Evolutionary conservation across 331 rosid genomes (phyloP).

Genomic region (Quercus phellos): DNA sequence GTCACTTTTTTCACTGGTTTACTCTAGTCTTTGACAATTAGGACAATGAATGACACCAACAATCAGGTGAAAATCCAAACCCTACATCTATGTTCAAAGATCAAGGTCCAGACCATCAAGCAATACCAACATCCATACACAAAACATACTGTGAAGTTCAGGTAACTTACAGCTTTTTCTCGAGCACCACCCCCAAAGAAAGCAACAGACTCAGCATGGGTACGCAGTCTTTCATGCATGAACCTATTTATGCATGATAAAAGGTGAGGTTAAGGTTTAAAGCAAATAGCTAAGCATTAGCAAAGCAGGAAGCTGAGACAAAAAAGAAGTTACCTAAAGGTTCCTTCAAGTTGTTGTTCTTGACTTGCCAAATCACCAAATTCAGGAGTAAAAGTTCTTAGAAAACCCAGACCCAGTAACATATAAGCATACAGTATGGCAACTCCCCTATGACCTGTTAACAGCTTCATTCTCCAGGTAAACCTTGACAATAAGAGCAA

Average conservation of each 20-base stretch:
- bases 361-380: constrained; percentile 91
- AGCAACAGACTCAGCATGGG: constrained; percentile 98
- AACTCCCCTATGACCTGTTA: constrained; percentile 95
- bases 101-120: neutral
- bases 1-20: neutral
- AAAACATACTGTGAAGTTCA: constrained; percentile 17
- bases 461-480: constrained; percentile 98
- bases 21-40: neutral
- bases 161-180: constrained; percentile 82
- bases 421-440: constrained; percentile 85
- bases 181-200: constrained; percentile 99
- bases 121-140: neutral
- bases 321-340: constrained; percentile 57
- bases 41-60: neutral
- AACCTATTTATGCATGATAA: constrained; percentile 52
- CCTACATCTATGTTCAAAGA: neutral
- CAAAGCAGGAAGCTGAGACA: constrained; percentile 18
- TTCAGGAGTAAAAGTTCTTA: constrained; percentile 84
- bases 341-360: constrained; percentile 95
- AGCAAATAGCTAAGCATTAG: constrained; percentile 11
- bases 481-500: constrained; percentile 53
- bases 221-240: constrained; percentile 96
- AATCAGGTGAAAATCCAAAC: constrained; percentile 12
- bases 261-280: constrained; percentile 21
- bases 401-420: constrained; percentile 92